These are phyloP conservation scores for Pseudogymnoascus sp. DNA, from an alignment of 2,329 filamentous ascomycete genomes.

Conservation along the genomic window DNA sequence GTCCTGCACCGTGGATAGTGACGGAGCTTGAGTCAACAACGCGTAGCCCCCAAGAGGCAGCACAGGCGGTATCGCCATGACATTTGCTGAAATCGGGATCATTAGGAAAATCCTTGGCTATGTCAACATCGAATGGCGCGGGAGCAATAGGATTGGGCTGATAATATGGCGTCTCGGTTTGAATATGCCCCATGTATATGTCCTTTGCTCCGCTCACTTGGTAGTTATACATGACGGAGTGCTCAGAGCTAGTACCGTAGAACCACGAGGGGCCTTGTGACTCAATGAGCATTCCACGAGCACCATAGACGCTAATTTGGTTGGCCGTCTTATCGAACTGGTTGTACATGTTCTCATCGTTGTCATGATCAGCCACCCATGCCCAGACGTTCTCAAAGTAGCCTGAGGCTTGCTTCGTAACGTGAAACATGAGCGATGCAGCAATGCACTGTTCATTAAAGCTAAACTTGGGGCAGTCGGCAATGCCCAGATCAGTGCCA, in stretches of 20 bases:
- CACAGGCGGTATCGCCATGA: neutral
- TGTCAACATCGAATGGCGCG: neutral
- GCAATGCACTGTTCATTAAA: slow-evolving; percentile 27
- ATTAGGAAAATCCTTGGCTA: neutral
- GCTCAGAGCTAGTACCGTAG: neutral
- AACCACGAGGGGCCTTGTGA: neutral
- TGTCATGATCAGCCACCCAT: slow-evolving; percentile 37
- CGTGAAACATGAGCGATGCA: slow-evolving; percentile 27
- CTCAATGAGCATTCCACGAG: slow-evolving; percentile 28
- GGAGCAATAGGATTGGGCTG: slow-evolving; percentile 25
- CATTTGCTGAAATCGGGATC: slow-evolving; percentile 10
- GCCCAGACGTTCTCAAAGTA: slow-evolving; percentile 42
- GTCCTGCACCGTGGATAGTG: slow-evolving; percentile 22
- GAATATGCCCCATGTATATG: slow-evolving; percentile 35
- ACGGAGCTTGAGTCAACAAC: slow-evolving; percentile 19
- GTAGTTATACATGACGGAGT: slow-evolving; percentile 40
- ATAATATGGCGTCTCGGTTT: slow-evolving; percentile 43
- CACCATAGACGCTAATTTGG: slow-evolving; percentile 31
- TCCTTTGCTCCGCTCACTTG: slow-evolving; percentile 35
- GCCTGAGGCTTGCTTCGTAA: slow-evolving; percentile 23
- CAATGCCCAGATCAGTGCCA: slow-evolving; percentile 36
- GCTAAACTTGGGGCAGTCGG: slow-evolving; percentile 35
- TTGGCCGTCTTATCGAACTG: slow-evolving; percentile 6
- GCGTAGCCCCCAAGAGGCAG: slow-evolving; percentile 20
- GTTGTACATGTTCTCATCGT: slow-evolving; percentile 21